A percentile compares a stretch with the other conserved stretches of the same genome.
phyloP scores from a whole-genome alignment of 257 asterid genomes.

The Capsicum baccatum region DNA sequence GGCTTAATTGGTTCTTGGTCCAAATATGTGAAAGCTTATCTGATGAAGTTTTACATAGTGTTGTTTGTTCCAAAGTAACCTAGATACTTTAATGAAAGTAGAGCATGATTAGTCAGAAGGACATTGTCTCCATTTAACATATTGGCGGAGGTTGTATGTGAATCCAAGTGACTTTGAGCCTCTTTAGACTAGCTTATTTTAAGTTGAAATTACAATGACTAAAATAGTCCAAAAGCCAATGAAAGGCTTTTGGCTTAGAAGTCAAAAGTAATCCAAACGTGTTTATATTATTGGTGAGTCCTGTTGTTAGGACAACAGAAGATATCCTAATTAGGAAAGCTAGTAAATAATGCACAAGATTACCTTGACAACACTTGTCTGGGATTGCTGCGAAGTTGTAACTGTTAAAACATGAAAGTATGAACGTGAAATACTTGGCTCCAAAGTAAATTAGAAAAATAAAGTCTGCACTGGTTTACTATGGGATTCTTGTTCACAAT shows the following conservation, averaged over 20 bases:
- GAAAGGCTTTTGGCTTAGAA: too few relatives aligned
- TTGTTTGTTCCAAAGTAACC: background rate
- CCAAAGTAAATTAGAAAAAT: background rate
- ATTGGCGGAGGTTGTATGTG: background rate
- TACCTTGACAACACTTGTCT: background rate
- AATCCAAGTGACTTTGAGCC: background rate
- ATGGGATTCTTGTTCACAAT: background rate
- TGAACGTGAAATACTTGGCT: background rate
- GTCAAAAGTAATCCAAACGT: too few relatives aligned
- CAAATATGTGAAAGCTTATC: background rate
- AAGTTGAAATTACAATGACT: too few relatives aligned
- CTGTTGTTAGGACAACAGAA: background rate
- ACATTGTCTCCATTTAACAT: background rate
- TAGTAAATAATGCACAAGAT: background rate
- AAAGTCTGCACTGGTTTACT: background rate
- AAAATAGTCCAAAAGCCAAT: too few relatives aligned
- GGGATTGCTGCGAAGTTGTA: background rate
- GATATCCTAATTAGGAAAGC: background rate
- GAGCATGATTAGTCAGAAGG: background rate
- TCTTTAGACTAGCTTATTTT: too few relatives aligned
- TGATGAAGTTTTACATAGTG: background rate
- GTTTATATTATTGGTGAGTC: background rate
- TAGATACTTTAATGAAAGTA: background rate
- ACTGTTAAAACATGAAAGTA: background rate
- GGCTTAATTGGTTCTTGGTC: background rate